These are phyloP conservation scores for Mycena galericulata DNA, from an alignment of 768 basidiomycete genomes.

Conservation along the genomic window DNA sequence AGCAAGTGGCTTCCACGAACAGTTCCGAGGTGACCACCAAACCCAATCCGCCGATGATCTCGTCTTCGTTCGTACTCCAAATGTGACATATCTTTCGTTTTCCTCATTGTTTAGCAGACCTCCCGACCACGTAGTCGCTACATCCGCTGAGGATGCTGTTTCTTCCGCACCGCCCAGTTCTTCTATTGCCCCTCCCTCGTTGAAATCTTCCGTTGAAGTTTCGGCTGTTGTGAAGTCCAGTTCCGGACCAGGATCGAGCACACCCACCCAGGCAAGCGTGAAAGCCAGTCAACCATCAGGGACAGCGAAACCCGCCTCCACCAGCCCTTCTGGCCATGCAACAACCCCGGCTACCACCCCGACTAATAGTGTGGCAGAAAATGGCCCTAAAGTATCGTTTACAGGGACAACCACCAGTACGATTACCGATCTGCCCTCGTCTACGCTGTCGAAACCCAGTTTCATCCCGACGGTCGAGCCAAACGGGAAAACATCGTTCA, in stretches of 20 bases:
- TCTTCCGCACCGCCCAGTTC: neutral
- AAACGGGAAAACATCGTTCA: conserved; percentile 52
- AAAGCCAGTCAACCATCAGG: conserved; percentile 4
- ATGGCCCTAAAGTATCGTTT: conserved; percentile 2
- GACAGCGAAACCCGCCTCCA: neutral
- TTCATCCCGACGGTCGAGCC: conserved; percentile 54
- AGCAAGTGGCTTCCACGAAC: too few species aligned
- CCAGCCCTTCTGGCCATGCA: conserved; percentile 1
- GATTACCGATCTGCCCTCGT: conserved; percentile 52
- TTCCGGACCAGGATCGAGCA: too few species aligned
- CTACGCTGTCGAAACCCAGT: conserved; percentile 58
- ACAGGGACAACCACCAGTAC: conserved; percentile 53
- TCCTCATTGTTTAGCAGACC: conserved; percentile 15
- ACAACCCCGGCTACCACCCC: neutral
- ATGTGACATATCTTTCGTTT: neutral
- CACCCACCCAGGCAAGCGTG: neutral
- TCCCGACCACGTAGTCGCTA: neutral
- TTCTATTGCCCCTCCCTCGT: neutral
- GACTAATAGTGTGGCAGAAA: too few species aligned
- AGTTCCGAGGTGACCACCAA: neutral
- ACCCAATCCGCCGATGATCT: neutral
- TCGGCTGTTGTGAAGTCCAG: conserved; percentile 5
- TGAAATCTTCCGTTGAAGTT: neutral
- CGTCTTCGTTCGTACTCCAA: conserved; percentile 7
- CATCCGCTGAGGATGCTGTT: neutral